Conservation (phyloP, 805 yeast species). For the Danielia oregonensis region DNA sequence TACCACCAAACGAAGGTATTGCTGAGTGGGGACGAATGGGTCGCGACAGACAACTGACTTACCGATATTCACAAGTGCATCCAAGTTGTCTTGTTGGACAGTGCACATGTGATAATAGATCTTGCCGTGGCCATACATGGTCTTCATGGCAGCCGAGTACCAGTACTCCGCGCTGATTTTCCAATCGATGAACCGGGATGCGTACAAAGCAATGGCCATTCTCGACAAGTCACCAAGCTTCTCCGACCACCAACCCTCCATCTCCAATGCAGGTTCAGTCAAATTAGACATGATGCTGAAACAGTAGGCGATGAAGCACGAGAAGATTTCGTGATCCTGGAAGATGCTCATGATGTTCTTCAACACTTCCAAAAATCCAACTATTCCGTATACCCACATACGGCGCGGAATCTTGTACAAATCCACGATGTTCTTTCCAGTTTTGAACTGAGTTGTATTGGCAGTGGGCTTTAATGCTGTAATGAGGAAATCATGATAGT, state of each 20-base stretch:
- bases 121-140: slow-evolving; percentile 80
- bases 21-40: slow-evolving; percentile 80
- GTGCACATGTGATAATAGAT: slow-evolving; percentile 85
- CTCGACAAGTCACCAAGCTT: slow-evolving; percentile 81
- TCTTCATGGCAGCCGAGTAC: slow-evolving; percentile 71
- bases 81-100: slow-evolving; percentile 72
- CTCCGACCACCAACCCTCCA: slow-evolving; percentile 79
- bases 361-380: slow-evolving; percentile 72
- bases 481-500: slow-evolving; percentile 67
- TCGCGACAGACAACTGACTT: slow-evolving; percentile 76
- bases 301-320: slow-evolving; percentile 70
- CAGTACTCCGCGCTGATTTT: slow-evolving; percentile 77
- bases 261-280: slow-evolving; percentile 52
- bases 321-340: slow-evolving; percentile 74
- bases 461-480: slow-evolving; percentile 65
- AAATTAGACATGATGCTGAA: slow-evolving; percentile 56
- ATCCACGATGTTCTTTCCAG: slow-evolving; percentile 74
- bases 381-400: slow-evolving; percentile 84
- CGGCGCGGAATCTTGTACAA: slow-evolving; percentile 75
- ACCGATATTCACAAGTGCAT: slow-evolving; percentile 76
- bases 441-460: slow-evolving; percentile 49
- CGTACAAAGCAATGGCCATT: slow-evolving; percentile 83
- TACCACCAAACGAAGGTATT: slow-evolving; percentile 71
- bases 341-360: slow-evolving; percentile 71
- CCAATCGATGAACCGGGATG: slow-evolving; percentile 83